These are phyloP conservation scores for Colletotrichum graminicola DNA, from an alignment of 2,329 filamentous ascomycete genomes.

Conservation along the genomic window DNA sequence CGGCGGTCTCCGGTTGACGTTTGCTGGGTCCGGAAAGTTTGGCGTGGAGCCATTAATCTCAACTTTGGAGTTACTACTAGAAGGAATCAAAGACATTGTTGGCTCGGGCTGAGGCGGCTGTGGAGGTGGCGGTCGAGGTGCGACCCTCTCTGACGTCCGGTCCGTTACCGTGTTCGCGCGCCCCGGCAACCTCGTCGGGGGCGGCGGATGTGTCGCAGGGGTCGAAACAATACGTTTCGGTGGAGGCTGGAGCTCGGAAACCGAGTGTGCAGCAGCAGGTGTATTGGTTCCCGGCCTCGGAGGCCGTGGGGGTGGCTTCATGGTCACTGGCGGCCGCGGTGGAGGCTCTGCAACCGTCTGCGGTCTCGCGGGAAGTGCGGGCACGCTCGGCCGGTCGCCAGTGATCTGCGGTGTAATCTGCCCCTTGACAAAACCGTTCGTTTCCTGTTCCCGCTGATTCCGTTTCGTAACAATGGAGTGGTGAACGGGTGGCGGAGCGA, in stretches of 20 bases:
- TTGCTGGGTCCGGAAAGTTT: conserved; percentile 83
- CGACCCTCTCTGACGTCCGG: conserved; percentile 54
- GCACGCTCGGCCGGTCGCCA: conserved; percentile 55
- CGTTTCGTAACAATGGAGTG: conserved; percentile 60
- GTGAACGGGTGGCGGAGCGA: conserved; percentile 67
- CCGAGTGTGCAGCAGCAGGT: conserved; percentile 46
- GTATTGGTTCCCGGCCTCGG: conserved; percentile 51
- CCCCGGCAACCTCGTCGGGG: conserved; percentile 47
- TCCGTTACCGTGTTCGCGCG: conserved; percentile 57
- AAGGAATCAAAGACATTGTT: conserved; percentile 48
- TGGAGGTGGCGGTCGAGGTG: conserved; percentile 45
- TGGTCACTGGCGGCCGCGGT: conserved; percentile 46
- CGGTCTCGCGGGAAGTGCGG: conserved; percentile 64
- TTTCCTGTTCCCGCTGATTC: conserved; percentile 59
- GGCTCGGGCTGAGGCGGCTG: conserved; percentile 53
- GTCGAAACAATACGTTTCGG: conserved; percentile 46
- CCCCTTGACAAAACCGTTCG: conserved; percentile 54
- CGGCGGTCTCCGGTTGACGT: conserved; percentile 86
- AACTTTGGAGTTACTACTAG: conserved; percentile 57
- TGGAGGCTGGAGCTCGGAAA: conserved; percentile 44
- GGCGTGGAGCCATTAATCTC: conserved; percentile 52
- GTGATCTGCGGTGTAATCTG: conserved; percentile 56
- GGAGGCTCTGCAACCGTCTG: conserved; percentile 51
- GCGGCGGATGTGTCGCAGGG: conserved; percentile 41
- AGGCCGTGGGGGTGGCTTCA: conserved; percentile 60